Base-by-base conservation (phyloP, 208 protist species). In the Crithidia brevicula region DNA sequence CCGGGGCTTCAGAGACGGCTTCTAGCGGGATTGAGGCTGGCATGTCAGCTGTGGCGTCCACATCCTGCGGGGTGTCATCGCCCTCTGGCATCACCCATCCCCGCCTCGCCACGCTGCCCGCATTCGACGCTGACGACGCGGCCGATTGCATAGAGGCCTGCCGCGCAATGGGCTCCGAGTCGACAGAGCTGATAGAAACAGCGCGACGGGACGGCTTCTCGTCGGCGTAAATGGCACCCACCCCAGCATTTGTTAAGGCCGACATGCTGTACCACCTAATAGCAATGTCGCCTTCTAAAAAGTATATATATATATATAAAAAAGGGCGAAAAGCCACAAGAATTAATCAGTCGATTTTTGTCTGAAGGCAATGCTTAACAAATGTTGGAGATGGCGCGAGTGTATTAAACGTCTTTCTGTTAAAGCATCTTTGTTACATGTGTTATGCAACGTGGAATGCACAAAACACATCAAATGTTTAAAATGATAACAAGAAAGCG, bases 111-210 rank as follows among this genome's bases (percentile, higher is more conserved):
- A 18, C 51, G 13, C 11, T 43, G n/a, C 46, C 43, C 3, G 4
- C 22, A 20, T 49, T 34, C 8, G 71, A 81, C 2, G 18, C 18
- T 2, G 54, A 70, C 51, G 51, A 63, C 18, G 34, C 53, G 0
- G 42, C 77, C n/a, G 72, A 72, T 1, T 36, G 42, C 25, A 52
- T 50, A 10, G 61, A 78, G 18, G 74, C 72, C n/a, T 23, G 61
- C 16, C 62, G 70, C 36, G 46, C 42, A 13, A 96, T 76, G 0
- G 88, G 88, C 47, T 96, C 87, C 1, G 88, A 93, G 68, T 96
- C 91, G 1, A 83, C 77, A 22, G 91, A 96, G 70, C 88, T 94
- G 59, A 96, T 83, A n/a, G 88, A 94, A 13, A 93, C 82, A 13
- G 64, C 53, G 11, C 73, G 60, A 22, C 76, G 71, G 2, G 61